Evolutionary conservation across 1,284 basidiomycete genomes (phyloP), one percentile per base, ranked within the genome.

Genomic region (Trichosporon inkin): DNA sequence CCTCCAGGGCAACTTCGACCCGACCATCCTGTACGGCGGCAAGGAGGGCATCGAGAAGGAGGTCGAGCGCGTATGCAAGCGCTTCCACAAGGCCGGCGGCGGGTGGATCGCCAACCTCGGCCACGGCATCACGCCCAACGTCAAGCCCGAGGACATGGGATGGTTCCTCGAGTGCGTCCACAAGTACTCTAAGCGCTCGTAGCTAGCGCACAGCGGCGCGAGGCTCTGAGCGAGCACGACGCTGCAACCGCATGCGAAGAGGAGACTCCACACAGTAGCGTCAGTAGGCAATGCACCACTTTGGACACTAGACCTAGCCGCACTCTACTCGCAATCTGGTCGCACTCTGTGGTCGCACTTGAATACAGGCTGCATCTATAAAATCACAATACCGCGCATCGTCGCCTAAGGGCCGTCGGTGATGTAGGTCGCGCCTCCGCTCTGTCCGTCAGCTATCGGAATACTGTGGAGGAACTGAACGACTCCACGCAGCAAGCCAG

Each of bases 71-170:
- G 89, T 95, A 84, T 86, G 87, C 63, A 82, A 85, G 65, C 83
- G 84, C 20, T 98, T 98, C 80, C 82, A 79, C 61, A 20, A 61
- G 57, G 59, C 59, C 3, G 84, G 83, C 6, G 77, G 77, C 44
- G 88, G 85, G 7, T 96, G 92, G 91, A 97, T 99, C 71, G 90
- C 90, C 24, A 99, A 99, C 79, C 80, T 99, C 35, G 96, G 96
- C 1, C 96, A 99, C 77, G 95, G 95, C 4, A 96, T 99, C 68
- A 94, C 91, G 10, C 92, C 92, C n/a, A 88, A 86, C n/a, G 92
- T 96, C 17, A 86, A 94, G 74, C 89, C 92, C 34, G 91, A 94
- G 62, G 90, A 94, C 77, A 81, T 94, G 78, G 82, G 83, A 56
- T 94, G 86, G 85, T 95, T 94, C 82, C 84, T 95, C 65, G 84